Percentiles rank a stretch among this genome's conserved stretches.
phyloP scores from a whole-genome alignment of 1,284 basidiomycete genomes.

The Papiliotrema flavescens region DNA sequence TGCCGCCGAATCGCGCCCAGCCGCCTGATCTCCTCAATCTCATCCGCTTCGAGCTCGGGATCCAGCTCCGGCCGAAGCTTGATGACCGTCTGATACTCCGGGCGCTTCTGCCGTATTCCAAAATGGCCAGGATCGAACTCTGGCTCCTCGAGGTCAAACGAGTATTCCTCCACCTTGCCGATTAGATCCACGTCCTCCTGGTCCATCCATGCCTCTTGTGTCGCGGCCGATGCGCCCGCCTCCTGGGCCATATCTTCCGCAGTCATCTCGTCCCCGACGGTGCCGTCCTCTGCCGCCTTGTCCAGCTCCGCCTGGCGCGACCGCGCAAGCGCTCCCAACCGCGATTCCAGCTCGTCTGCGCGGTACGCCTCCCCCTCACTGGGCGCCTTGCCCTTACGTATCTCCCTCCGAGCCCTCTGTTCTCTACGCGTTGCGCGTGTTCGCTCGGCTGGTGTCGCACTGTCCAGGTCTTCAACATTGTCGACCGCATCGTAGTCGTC shows the following conservation, averaged over 20 bases:
- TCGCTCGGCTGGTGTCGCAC: no score
- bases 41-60: background rate
- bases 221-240: background rate
- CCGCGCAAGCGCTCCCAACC: background rate
- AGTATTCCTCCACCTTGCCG: background rate
- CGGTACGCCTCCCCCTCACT: background rate
- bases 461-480: no score
- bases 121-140: background rate
- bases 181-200: background rate
- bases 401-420: no score
- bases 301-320: background rate
- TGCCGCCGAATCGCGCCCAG: constrained; percentile 1
- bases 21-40: background rate
- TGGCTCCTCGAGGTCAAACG: background rate
- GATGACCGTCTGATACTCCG: constrained; percentile 1
- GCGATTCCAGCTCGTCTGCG: background rate
- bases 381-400: no score
- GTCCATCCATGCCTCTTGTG: background rate
- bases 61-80: constrained; percentile 2
- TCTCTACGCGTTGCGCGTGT: no score
- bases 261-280: background rate
- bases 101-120: background rate
- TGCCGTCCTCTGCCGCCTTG: background rate
- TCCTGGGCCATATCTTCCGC: background rate
- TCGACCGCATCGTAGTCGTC: no score